These are phyloP conservation scores for Phytophthora nicotianae DNA, from an alignment of 352 stramenopile genomes.

Conservation along the genomic window DNA sequence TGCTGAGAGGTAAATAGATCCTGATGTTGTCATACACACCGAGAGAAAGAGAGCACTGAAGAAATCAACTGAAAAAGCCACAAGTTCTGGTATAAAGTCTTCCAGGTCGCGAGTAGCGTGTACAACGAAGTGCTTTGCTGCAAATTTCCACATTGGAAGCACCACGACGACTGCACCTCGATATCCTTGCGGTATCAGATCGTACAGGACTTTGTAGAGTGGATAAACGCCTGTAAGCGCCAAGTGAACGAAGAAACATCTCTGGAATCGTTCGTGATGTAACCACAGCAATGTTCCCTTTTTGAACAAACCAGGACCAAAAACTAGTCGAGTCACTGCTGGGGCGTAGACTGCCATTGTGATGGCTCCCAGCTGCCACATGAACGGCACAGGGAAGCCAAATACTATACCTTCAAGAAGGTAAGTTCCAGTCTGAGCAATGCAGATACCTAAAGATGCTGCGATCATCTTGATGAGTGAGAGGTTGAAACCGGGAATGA, in stretches of 20 bases:
- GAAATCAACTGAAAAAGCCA: constrained; percentile 28
- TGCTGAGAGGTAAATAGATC: constrained; percentile 11
- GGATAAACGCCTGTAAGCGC: constrained; percentile 22
- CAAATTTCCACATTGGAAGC: constrained; percentile 27
- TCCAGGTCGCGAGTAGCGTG: constrained; percentile 16
- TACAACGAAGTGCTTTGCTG: constrained; percentile 17
- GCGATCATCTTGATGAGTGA: constrained; percentile 5
- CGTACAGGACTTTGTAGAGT: constrained; percentile 28
- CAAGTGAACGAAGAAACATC: constrained; percentile 14
- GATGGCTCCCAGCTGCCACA: constrained; percentile 22
- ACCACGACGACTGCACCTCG: constrained; percentile 7
- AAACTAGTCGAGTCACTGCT: constrained; percentile 3
- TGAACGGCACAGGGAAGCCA: constrained; percentile 28
- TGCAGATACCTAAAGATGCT: constrained; percentile 12
- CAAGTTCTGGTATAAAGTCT: constrained; percentile 23
- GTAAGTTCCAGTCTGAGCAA: constrained; percentile 3
- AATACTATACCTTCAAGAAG: constrained; percentile 9
- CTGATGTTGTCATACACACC: constrained; percentile 26
- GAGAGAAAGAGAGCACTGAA: constrained; percentile 29
- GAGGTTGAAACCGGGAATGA: constrained; percentile 20
- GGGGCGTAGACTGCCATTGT: constrained; percentile 16
- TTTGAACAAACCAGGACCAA: constrained; percentile 16
- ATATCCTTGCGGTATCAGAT: constrained; percentile 13
- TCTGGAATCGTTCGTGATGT: constrained; percentile 13
- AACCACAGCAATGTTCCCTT: constrained; percentile 4